Conservation (phyloP, 2,329 filamentous ascomycete genomes). For the Monosporascus sp. region DNA sequence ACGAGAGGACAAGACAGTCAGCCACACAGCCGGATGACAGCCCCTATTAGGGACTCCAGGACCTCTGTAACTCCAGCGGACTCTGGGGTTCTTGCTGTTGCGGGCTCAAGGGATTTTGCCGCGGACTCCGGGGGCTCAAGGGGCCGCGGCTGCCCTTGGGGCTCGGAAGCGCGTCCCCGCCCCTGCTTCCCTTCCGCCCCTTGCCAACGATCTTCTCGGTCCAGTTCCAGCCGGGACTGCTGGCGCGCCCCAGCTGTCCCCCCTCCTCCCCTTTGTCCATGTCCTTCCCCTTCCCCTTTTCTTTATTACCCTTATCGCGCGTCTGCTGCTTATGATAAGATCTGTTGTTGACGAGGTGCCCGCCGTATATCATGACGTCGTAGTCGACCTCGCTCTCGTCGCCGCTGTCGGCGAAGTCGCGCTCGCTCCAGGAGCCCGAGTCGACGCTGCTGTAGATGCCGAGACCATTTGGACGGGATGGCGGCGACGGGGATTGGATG, state of each 20-base stretch:
- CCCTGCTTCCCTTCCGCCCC: constrained; percentile 16
- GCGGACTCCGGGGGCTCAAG: constrained; percentile 6
- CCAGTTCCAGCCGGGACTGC: constrained; percentile 35
- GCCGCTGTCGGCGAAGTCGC: constrained; percentile 55
- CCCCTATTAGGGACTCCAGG: not conserved
- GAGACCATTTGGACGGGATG: constrained; percentile 3
- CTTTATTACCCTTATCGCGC: constrained; percentile 7
- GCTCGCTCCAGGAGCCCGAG: constrained; percentile 61
- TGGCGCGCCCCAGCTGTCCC: constrained; percentile 6
- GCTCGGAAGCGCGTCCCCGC: not conserved
- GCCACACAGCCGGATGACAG: too few relatives aligned
- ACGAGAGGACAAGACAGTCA: too few relatives aligned
- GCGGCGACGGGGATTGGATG: constrained; percentile 19
- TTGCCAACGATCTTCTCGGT: constrained; percentile 39
- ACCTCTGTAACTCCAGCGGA: not conserved
- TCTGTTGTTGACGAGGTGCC: too few relatives aligned
- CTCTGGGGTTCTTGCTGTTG: not conserved
- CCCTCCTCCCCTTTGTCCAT: constrained; percentile 7
- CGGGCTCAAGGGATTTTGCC: not conserved
- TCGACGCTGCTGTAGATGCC: constrained; percentile 35
- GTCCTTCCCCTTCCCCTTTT: constrained; percentile 3
- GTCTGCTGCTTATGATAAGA: constrained; percentile 4
- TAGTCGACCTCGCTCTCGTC: constrained; percentile 38
- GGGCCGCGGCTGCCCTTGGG: constrained; percentile 12
- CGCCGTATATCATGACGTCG: constrained; percentile 17